phyloP scores from a whole-genome alignment of 2,329 filamentous ascomycete species.

The Fusarium sp. region DNA sequence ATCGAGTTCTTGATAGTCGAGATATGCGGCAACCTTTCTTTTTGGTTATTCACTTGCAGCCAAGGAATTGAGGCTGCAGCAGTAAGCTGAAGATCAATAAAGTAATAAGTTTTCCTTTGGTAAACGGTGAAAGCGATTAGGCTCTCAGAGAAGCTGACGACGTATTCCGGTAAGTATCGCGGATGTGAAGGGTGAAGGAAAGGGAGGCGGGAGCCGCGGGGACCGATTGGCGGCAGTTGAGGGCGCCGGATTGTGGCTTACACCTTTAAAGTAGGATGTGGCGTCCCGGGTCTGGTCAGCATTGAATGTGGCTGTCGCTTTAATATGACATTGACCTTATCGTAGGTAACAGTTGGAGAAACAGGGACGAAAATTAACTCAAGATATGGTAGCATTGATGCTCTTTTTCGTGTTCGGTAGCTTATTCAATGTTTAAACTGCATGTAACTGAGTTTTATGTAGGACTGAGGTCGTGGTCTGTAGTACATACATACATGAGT shows the following conservation, averaged over 20 bases:
- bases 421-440: background rate
- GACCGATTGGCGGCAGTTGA: conserved; percentile 14
- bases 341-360: background rate
- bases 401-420: background rate
- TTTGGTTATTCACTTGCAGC: background rate
- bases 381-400: background rate
- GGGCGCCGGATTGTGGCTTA: conserved; percentile 16
- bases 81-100: background rate
- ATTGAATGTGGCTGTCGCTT: conserved; percentile 10
- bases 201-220: conserved; percentile 29
- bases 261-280: background rate
- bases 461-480: background rate
- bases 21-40: background rate
- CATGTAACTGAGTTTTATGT: background rate
- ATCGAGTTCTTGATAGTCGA: background rate
- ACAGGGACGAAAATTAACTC: background rate
- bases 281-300: background rate
- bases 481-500: background rate
- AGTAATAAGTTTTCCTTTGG: background rate
- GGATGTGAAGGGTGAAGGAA: conserved; percentile 1
- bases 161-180: conserved; percentile 2
- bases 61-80: background rate
- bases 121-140: background rate
- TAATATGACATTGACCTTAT: background rate
- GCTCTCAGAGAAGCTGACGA: conserved; percentile 5